Conservation (phyloP, 306 rosid species). For the Pyrus bretschneideri region DNA sequence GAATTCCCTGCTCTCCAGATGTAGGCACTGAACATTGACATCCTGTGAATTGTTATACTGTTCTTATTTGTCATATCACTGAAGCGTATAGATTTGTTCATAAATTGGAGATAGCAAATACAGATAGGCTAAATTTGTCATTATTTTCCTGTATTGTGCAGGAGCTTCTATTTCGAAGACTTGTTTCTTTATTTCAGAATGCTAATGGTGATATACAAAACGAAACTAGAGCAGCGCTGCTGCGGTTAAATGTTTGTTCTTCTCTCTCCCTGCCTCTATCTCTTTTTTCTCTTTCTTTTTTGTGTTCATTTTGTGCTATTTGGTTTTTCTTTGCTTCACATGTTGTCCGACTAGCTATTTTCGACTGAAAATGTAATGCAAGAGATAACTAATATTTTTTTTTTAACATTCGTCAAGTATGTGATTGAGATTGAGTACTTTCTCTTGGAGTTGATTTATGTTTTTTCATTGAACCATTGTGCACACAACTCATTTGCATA, state of each 20-base stretch:
- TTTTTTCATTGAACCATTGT: constrained; percentile 4
- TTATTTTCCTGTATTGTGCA: constrained; percentile 28
- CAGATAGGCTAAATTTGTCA: not conserved
- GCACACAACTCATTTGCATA: constrained; percentile 14
- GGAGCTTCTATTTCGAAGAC: constrained; percentile 61
- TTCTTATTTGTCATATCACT: not conserved
- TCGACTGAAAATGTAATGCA: not conserved
- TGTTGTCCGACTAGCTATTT: not conserved
- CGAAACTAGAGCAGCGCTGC: constrained; percentile 62
- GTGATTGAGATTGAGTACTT: not conserved
- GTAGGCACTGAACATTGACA: not conserved
- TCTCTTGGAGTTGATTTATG: not conserved
- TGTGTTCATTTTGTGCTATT: not conserved
- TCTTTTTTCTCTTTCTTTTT: not conserved
- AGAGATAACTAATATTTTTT: not conserved
- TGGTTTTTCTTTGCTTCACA: not conserved
- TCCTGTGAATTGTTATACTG: not conserved
- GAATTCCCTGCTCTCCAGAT: not conserved
- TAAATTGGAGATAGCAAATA: not conserved
- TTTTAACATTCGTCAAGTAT: not conserved
- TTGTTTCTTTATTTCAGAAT: constrained; percentile 49
- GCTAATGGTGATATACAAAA: constrained; percentile 53
- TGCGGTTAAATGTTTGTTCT: constrained; percentile 52
- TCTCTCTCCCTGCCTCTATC: constrained; percentile 1
- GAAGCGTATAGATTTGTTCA: not conserved